Evolutionary conservation across 2,329 filamentous ascomycete genomes (phyloP).

Genomic region (Fusarium sp.): DNA sequence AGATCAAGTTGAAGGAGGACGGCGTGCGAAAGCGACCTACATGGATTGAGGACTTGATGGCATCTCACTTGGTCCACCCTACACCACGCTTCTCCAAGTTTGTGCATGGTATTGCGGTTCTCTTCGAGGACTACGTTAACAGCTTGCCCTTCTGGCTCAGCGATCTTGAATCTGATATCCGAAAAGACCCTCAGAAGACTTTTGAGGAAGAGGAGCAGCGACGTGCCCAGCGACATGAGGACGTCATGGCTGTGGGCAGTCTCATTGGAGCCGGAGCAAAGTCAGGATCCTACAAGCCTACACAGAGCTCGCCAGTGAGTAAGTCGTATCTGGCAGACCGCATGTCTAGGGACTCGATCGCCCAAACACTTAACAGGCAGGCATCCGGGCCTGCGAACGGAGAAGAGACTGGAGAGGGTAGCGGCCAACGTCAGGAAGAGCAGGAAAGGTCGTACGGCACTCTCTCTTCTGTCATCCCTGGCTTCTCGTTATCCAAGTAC

Average conservation of each 20-base stretch:
- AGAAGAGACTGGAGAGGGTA: slow-evolving; percentile 52
- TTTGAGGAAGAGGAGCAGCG: slow-evolving; percentile 93
- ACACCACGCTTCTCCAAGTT: slow-evolving; percentile 96
- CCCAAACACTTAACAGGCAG: slow-evolving; percentile 44
- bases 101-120: slow-evolving; percentile 87
- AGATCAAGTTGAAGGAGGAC: slow-evolving; percentile 86
- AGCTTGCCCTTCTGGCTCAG: slow-evolving; percentile 96
- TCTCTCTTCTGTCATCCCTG: slow-evolving; percentile 80
- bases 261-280: slow-evolving; percentile 76
- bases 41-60: slow-evolving; percentile 93
- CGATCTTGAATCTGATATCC: slow-evolving; percentile 91
- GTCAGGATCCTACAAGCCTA: slow-evolving; percentile 65
- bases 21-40: slow-evolving; percentile 74
- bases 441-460: slow-evolving; percentile 61
- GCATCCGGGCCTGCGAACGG: slow-evolving; percentile 40
- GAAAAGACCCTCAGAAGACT: slow-evolving; percentile 88
- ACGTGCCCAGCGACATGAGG: slow-evolving; percentile 82
- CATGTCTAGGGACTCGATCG: slow-evolving; percentile 55
- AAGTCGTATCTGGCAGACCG: slow-evolving; percentile 72
- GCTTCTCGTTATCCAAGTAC: slow-evolving; percentile 84
- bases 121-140: slow-evolving; percentile 97
- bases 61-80: slow-evolving; percentile 90
- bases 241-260: slow-evolving; percentile 89
- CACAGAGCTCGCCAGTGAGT: slow-evolving; percentile 73
- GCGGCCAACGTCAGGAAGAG: slow-evolving; percentile 51